phyloP scores from a whole-genome alignment of 441 rosid species.

The Bruguiera hainesii region DNA sequence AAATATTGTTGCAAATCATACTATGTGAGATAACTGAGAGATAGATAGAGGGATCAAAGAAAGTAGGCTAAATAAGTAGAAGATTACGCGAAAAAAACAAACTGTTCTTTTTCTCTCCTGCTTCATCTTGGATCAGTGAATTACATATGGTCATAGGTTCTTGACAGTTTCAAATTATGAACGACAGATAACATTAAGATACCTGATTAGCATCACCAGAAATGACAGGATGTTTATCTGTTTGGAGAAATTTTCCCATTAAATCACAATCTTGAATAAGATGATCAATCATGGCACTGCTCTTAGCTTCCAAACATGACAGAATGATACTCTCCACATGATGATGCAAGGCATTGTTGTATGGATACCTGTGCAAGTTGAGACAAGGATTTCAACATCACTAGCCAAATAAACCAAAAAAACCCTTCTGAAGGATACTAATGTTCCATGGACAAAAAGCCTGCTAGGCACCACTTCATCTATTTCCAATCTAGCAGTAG shows the following conservation, averaged over 20 bases:
- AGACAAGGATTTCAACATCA: conserved; percentile 16
- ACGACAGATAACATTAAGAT: not conserved
- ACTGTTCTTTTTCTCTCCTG: not conserved
- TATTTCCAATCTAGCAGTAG: conserved; percentile 15
- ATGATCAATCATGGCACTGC: conserved; percentile 57
- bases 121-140: not conserved
- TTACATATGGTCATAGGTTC: not conserved
- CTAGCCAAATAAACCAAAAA: conserved; percentile 16
- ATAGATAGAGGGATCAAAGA: not conserved
- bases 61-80: not conserved
- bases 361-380: conserved; percentile 72
- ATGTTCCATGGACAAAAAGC: not conserved
- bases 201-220: conserved; percentile 57
- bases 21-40: not conserved
- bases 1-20: not conserved
- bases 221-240: conserved; percentile 63
- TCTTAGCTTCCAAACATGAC: conserved; percentile 83
- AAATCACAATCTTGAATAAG: conserved; percentile 79
- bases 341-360: conserved; percentile 91
- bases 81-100: not conserved
- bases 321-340: conserved; percentile 84
- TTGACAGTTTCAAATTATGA: not conserved
- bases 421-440: not conserved
- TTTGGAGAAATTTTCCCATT: conserved; percentile 69
- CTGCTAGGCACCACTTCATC: not conserved